A percentile compares a stretch with the other conserved stretches of the same genome.
These are phyloP conservation scores for Ceratocystis diversiconidia DNA, from an alignment of 2,329 filamentous ascomycete genomes.

Conservation along the genomic window DNA sequence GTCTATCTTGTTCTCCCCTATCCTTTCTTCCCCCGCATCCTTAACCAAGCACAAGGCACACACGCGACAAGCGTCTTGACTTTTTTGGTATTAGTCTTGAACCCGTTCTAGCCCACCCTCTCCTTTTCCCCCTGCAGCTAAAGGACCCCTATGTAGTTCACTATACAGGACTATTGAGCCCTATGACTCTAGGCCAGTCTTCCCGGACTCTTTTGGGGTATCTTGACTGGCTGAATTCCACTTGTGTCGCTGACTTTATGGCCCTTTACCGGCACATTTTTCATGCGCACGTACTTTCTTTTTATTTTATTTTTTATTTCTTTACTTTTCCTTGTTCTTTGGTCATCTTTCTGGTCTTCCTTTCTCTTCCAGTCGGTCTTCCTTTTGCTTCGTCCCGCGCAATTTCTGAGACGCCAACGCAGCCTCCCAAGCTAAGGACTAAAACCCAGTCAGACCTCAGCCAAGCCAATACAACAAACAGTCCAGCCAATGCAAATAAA, in stretches of 20 bases:
- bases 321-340: neutral
- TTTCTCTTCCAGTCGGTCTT: neutral
- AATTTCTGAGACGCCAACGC: too few species aligned
- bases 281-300: neutral
- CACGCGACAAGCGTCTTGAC: neutral
- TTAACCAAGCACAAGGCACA: conserved; percentile 1
- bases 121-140: neutral
- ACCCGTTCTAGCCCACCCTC: neutral
- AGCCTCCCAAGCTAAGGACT: too few species aligned
- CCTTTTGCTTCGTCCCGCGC: too few species aligned
- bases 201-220: neutral
- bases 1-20: too few species aligned
- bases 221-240: neutral
- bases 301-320: neutral
- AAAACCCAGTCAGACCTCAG: too few species aligned
- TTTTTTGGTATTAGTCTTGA: neutral
- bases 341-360: neutral
- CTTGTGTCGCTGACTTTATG: neutral
- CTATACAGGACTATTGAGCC: neutral
- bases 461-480: too few species aligned
- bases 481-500: too few species aligned
- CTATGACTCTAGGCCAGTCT: neutral
- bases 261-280: neutral
- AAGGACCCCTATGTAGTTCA: neutral
- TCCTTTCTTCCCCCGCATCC: neutral